A percentile compares a stretch with the other conserved stretches of the same genome.
Evolutionary conservation across 192 early-diverging fungal species (phyloP).

Genomic region (Spinellus fusiger): DNA sequence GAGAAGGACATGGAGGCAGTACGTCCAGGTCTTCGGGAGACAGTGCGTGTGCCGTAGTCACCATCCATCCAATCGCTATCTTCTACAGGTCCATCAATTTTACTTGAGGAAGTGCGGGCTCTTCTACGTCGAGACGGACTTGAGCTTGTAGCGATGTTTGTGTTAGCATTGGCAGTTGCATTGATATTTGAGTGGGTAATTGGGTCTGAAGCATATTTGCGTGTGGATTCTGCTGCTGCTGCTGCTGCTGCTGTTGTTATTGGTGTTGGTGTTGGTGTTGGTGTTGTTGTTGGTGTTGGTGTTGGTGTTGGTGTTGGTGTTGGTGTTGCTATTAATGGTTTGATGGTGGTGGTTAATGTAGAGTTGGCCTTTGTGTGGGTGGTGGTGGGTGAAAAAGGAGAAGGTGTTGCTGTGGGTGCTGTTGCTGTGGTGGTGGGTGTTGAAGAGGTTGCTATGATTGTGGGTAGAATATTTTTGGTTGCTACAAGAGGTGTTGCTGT

Average conservation of each 20-base stretch:
- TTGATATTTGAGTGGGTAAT: no score
- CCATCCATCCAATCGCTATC: constrained; percentile 14
- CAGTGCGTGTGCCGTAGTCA: constrained; percentile 6
- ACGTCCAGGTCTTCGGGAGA: neutral
- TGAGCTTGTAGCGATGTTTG: neutral
- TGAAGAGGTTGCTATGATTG: neutral
- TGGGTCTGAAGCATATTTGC: no score
- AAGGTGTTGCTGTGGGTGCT: neutral
- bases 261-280: neutral
- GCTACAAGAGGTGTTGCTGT: neutral
- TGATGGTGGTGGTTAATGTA: no score
- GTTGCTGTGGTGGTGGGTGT: neutral
- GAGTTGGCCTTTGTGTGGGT: no score
- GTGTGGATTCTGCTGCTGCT: neutral
- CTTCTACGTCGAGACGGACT: neutral
- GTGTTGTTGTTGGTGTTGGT: neutral
- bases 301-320: neutral
- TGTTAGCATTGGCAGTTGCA: neutral
- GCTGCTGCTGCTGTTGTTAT: neutral
- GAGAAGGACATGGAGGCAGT: neutral
- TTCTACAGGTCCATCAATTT: constrained; percentile 4
- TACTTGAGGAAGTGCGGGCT: constrained; percentile 16
- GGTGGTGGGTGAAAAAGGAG: no score
- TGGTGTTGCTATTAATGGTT: neutral
- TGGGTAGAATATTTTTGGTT: neutral